These are phyloP conservation scores for Pseudonectria foliicola DNA, from an alignment of 2,329 filamentous ascomycete species.

Conservation along the genomic window DNA sequence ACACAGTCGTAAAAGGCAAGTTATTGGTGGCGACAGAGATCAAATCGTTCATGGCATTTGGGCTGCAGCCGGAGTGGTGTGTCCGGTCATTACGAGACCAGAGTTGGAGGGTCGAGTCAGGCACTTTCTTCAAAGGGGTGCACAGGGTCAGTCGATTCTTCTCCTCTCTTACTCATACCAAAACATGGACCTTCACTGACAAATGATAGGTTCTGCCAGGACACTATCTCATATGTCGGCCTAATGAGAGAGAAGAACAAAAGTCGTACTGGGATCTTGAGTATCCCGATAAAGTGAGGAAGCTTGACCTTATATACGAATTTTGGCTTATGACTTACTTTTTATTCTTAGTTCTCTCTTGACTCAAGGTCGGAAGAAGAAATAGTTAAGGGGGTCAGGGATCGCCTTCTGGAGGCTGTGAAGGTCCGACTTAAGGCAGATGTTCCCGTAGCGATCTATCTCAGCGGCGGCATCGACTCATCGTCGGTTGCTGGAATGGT, in stretches of 20 bases:
- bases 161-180: neutral
- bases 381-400: constrained; percentile 41
- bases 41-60: constrained; percentile 45
- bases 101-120: constrained; percentile 35
- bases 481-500: constrained; percentile 51
- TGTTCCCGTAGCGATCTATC: constrained; percentile 49
- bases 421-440: constrained; percentile 48
- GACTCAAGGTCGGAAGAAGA: constrained; percentile 42
- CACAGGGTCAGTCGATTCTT: constrained; percentile 2
- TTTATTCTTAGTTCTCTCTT: constrained; percentile 7
- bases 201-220: constrained; percentile 2
- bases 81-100: constrained; percentile 36
- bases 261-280: constrained; percentile 44
- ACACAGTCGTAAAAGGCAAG: constrained; percentile 1
- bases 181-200: neutral
- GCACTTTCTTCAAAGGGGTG: constrained; percentile 41
- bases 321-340: too few species aligned
- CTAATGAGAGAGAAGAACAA: constrained; percentile 1
- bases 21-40: constrained; percentile 42
- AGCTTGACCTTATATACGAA: neutral
- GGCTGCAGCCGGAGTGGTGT: constrained; percentile 48
- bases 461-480: constrained; percentile 52
- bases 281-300: constrained; percentile 42
- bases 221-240: constrained; percentile 1
- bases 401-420: constrained; percentile 43